These are phyloP conservation scores for Arctium lappa DNA, from an alignment of 129 eudicot species.

Conservation along the genomic window DNA sequence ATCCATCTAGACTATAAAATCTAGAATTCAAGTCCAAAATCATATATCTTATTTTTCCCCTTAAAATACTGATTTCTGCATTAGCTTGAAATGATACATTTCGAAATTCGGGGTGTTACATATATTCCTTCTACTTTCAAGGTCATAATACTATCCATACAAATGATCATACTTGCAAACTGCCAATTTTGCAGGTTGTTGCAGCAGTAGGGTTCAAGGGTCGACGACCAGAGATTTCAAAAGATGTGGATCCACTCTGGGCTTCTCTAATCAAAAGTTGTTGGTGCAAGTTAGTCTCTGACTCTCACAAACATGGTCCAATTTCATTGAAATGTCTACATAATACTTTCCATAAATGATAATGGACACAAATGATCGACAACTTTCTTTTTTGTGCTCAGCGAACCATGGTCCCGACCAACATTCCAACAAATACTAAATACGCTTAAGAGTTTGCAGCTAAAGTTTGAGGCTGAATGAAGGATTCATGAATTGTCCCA, in stretches of 20 bases:
- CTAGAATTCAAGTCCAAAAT: no score
- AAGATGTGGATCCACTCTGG: slow-evolving; percentile 64
- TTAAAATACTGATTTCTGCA: no score
- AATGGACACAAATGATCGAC: neutral
- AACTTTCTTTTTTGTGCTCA: neutral
- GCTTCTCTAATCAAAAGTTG: slow-evolving; percentile 61
- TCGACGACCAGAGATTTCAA: slow-evolving; percentile 54
- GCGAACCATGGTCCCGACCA: neutral
- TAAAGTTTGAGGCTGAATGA: neutral
- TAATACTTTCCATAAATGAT: no score
- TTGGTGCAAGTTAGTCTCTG: slow-evolving; percentile 47
- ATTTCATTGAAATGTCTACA: neutral
- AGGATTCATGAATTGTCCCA: neutral
- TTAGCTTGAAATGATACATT: no score
- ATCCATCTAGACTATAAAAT: no score
- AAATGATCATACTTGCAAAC: no score
- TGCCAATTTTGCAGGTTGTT: slow-evolving; percentile 40
- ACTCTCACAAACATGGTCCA: neutral
- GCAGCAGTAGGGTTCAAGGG: slow-evolving; percentile 75
- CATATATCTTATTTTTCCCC: no score
- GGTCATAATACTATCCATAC: no score
- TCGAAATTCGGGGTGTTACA: no score
- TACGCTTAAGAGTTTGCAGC: neutral
- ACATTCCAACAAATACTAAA: neutral
- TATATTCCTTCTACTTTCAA: no score